A percentile compares a stretch with the other conserved stretches of the same genome.
phyloP scores from a whole-genome alignment of 78 protist species.

The Chrysochromulina tobinii region DNA sequence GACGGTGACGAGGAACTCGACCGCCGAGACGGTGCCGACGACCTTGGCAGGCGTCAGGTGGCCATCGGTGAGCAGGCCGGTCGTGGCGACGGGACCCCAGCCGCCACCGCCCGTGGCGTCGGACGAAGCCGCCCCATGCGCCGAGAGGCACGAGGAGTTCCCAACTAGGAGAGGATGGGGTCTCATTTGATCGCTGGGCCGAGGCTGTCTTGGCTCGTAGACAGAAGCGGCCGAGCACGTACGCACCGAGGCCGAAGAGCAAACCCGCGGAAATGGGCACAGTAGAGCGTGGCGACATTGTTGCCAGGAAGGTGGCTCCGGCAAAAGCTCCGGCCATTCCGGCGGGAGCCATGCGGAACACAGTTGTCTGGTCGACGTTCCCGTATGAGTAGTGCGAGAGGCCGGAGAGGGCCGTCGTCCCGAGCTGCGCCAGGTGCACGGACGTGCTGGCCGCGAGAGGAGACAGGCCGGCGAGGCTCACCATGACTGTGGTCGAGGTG shows the following conservation, averaged over 20 bases:
- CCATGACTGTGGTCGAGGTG: neutral
- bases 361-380: neutral
- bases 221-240: neutral
- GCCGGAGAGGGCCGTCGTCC: conserved; percentile 6
- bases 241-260: neutral
- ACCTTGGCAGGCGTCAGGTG: neutral
- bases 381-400: neutral
- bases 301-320: neutral
- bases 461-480: neutral
- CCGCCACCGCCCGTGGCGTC: conserved; percentile 16
- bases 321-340: neutral
- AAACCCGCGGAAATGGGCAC: neutral
- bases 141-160: neutral
- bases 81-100: neutral
- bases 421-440: conserved; percentile 8
- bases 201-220: no score
- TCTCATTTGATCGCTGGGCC: no score
- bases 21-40: neutral
- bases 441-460: neutral
- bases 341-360: neutral
- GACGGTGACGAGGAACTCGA: conserved; percentile 5
- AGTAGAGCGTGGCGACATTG: neutral
- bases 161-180: no score
- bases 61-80: neutral
- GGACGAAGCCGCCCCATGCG: neutral